Evolutionary conservation across 2,329 filamentous ascomycete genomes (phyloP), one percentile per base, ranked within the genome.

Genomic region (Stachybotrys chartarum): DNA sequence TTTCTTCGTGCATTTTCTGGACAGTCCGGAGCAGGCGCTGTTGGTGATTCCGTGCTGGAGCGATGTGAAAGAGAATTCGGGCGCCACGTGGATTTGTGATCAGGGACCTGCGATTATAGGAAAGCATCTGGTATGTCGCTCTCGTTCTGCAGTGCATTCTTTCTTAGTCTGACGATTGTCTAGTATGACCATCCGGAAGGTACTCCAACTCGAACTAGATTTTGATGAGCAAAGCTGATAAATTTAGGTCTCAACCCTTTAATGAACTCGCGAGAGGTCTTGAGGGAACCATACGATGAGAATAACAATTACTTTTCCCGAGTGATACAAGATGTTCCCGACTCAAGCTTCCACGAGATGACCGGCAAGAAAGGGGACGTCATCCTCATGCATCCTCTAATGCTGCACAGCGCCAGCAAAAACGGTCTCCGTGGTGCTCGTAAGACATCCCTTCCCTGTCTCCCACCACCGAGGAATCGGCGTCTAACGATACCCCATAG

Each of bases 1-100:
- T 60, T 88, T 87, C 67, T 88, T 88, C 66, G 76, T 85, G 6
- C 85, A 88, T 70, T 89, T 84, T 61, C 78, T 89, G 39, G 85
- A 88, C 65, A 85, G 80, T 17, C 82, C 81, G 0, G 86, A 89
- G 70, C 86, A 89, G 67, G 85, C 75, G 0, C 70, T 88, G 12
- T 74, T 89, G 1, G 83, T 88, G 10, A 87, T 86, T 47, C 85
- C 86, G 1, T 67, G 48, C 48, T 50, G 48, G 48, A 50, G 48
- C 30, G 48, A 50, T 30, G 48, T 50, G 7, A 24, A 31, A 5
- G 24, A 24, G 30, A 50, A 50, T 16, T 24, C 48, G 10, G 48
- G 48, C 14, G 48, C 48, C 7, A 50, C 48, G 14, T 50, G 48
- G 48, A 50, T 50, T 18, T 50, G 48, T 18, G 48, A 50, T 16